Base-by-base conservation (phyloP, 2,329 filamentous ascomycete genomes). In the Aureobasidium sp. region DNA sequence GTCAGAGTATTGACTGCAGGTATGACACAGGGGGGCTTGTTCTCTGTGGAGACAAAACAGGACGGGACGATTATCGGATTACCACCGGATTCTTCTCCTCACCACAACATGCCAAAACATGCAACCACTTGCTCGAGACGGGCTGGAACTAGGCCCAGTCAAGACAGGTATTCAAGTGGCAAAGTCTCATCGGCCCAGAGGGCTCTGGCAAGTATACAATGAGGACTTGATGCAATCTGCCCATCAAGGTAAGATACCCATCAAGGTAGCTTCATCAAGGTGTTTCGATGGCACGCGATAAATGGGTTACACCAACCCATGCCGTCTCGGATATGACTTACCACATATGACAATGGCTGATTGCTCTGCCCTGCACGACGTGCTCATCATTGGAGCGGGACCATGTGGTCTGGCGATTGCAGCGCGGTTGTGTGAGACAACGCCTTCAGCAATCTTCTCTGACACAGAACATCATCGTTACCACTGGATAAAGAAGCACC, bases 401-500 rank as follows among this genome's bases (percentile, higher is more conserved):
- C 88, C 89, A 4, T 88, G 85, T 66, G 88, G 89, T 5, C 84
- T 93, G 3, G 88, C 87, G 5, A 83, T 88, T 6, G 88, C 90
- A 9, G 85, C 88, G 1, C 82, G 89, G 4, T 80, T 93, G 1
- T 81, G 83, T 46, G 89, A 93, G 73, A 79, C 82, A 61, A 88
- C 87, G 0, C 89, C 89, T 0, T 89, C 87, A 0, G 88, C 89
- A 1, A 84, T 92, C 59, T 93, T 93, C 74, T 92, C 89, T 0
- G 89, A 93, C 70, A 88, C 90, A 67, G 90, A 93, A 69, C 89
- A 93, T 69, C 84, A 87, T 46, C 81, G 89, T n/a, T 93, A 89
- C 71, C 85, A 89, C 72, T 92, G 88, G 87, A 86, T 91, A 62
- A 81, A 81, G 63, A 87, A 85, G 62, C 83, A 90, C 69, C 81